Conservation (phyloP, 192 early-diverging fungal species). For the Rhizoclosmatium globosum region DNA sequence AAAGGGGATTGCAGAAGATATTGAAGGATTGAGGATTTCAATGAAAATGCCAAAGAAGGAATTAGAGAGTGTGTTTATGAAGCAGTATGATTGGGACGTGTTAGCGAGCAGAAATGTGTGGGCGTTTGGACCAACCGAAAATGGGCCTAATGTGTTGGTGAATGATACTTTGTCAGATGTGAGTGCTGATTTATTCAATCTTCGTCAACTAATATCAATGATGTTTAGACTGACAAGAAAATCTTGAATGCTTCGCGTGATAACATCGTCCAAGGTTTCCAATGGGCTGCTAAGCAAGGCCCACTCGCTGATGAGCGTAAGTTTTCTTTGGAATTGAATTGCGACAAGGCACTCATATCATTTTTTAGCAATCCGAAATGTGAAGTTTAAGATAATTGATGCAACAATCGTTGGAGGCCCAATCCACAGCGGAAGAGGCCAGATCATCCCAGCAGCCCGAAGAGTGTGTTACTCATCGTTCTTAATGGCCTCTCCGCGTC, state of each 20-base stretch:
- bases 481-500: constrained; percentile 90
- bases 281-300: constrained; percentile 96
- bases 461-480: constrained; percentile 98
- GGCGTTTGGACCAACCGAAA: constrained; percentile 96
- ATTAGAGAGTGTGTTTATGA: constrained; percentile 81
- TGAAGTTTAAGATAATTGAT: constrained; percentile 93
- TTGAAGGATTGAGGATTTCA: constrained; percentile 77
- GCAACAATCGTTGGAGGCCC: constrained; percentile 85
- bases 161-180: constrained; percentile 98
- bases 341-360: not conserved
- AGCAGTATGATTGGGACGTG: constrained; percentile 94
- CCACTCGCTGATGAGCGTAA: constrained; percentile 96
- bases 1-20: constrained; percentile 89
- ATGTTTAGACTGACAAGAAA: constrained; percentile 73
- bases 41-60: constrained; percentile 76
- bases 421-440: constrained; percentile 93
- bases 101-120: constrained; percentile 92
- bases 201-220: not conserved
- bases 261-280: constrained; percentile 93
- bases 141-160: constrained; percentile 90
- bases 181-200: not conserved
- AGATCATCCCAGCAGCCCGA: constrained; percentile 95
- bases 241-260: constrained; percentile 82
- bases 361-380: constrained; percentile 84
- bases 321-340: no score